A percentile compares a stretch with the other conserved stretches of the same genome.
phyloP scores from a whole-genome alignment of 257 asterid species.

The Striga asiatica region DNA sequence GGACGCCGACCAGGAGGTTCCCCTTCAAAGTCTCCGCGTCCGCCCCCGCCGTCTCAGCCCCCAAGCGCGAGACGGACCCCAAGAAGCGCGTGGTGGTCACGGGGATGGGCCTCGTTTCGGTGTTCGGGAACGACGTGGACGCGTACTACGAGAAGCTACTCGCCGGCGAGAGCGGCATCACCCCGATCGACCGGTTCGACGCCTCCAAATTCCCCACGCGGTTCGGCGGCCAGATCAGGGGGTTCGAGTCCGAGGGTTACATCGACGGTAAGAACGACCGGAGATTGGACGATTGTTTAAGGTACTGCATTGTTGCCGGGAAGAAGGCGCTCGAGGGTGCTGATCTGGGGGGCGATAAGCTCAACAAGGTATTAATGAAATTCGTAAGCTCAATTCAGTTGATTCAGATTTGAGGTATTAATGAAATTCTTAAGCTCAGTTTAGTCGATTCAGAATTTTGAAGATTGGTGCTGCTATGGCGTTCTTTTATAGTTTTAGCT shows the following conservation, averaged over 20 bases:
- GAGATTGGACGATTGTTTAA: constrained; percentile 32
- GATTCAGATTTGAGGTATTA: too few relatives aligned
- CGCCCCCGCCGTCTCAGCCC: too few relatives aligned
- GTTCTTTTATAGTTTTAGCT: too few relatives aligned
- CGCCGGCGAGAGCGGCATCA: constrained; percentile 37
- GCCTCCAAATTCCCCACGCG: constrained; percentile 28
- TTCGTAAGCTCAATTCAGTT: too few relatives aligned
- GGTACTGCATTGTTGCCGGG: constrained; percentile 40
- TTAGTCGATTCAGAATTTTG: too few relatives aligned
- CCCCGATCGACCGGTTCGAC: constrained; percentile 30
- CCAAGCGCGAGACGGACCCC: constrained; percentile 35
- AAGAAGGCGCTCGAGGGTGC: constrained; percentile 35
- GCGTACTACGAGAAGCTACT: constrained; percentile 32
- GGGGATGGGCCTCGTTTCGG: constrained; percentile 46
- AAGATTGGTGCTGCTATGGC: too few relatives aligned
- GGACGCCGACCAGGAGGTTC: too few relatives aligned
- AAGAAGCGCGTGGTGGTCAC: constrained; percentile 37
- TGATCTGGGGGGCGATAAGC: constrained; percentile 18
- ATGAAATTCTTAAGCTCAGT: too few relatives aligned
- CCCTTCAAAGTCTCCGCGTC: too few relatives aligned
- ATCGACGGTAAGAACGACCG: constrained; percentile 40
- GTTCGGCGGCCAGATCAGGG: constrained; percentile 39
- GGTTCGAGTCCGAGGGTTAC: constrained; percentile 30
- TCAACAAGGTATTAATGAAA: too few relatives aligned
- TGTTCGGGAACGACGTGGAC: constrained; percentile 36